phyloP scores from a whole-genome alignment of 1,284 basidiomycete species.

The Inonotus obliquus region DNA sequence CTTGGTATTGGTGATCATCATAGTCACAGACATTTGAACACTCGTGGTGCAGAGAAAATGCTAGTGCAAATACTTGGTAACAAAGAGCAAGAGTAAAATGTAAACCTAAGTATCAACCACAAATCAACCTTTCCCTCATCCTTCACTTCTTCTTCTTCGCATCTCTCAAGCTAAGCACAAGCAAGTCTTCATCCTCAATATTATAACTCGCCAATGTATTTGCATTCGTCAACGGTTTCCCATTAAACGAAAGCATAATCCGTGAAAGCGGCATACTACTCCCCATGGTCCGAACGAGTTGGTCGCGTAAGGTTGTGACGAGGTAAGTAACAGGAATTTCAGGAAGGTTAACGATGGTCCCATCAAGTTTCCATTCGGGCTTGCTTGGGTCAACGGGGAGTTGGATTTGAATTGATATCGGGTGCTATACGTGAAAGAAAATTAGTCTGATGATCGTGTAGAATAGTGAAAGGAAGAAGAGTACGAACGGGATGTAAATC shows the following conservation, averaged over 20 bases:
- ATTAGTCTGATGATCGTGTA: background rate
- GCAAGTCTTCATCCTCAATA: slow-evolving; percentile 80
- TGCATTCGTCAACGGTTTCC: slow-evolving; percentile 82
- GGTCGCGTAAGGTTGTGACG: slow-evolving; percentile 83
- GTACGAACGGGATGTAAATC: slow-evolving; percentile 74
- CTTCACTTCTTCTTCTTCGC: slow-evolving; percentile 62
- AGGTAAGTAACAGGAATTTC: slow-evolving; percentile 79
- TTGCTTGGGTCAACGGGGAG: slow-evolving; percentile 76
- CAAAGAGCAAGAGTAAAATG: no score
- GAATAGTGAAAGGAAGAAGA: background rate
- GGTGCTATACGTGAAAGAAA: slow-evolving; percentile 44
- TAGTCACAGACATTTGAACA: no score
- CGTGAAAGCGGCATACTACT: slow-evolving; percentile 73
- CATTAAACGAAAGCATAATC: slow-evolving; percentile 72
- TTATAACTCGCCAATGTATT: slow-evolving; percentile 84
- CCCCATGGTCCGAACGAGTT: slow-evolving; percentile 72
- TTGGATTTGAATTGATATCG: slow-evolving; percentile 79
- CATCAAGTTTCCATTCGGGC: slow-evolving; percentile 90
- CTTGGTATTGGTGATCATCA: no score
- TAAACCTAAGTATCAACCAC: no score
- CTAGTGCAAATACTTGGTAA: no score
- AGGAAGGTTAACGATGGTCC: slow-evolving; percentile 66
- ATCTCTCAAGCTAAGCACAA: slow-evolving; percentile 74
- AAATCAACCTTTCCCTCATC: no score
- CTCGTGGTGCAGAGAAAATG: no score